Evolutionary conservation across 495 filamentous ascomycete genomes (phyloP).

Genomic region (Penicillium verhagenii): DNA sequence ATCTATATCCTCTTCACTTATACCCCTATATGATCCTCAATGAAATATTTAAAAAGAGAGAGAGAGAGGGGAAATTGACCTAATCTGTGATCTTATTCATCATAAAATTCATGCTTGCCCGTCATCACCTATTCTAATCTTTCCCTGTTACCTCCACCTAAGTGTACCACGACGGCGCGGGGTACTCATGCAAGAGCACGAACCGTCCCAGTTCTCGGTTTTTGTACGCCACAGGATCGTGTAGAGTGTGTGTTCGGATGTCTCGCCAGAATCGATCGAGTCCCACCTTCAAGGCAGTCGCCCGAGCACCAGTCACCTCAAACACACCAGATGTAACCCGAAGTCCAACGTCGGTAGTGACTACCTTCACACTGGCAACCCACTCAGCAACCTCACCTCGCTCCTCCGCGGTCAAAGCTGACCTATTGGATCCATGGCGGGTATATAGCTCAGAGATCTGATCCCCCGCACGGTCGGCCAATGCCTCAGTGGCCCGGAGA

Average conservation of each 20-base stretch:
- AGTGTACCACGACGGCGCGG: conserved; percentile 61
- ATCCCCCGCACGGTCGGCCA: conserved; percentile 52
- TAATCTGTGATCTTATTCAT: neutral
- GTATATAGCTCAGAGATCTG: conserved; percentile 43
- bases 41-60: no score
- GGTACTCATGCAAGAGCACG: conserved; percentile 49
- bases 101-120: neutral
- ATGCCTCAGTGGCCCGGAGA: conserved; percentile 53
- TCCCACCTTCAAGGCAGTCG: conserved; percentile 52
- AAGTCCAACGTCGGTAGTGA: conserved; percentile 56
- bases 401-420: conserved; percentile 39
- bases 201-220: conserved; percentile 56
- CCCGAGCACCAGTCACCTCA: conserved; percentile 56
- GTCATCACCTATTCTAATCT: no score
- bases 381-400: conserved; percentile 59
- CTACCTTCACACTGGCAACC: conserved; percentile 59
- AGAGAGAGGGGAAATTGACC: no score
- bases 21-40: no score
- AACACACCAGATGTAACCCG: conserved; percentile 56
- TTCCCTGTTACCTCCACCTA: conserved; percentile 18
- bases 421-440: conserved; percentile 30
- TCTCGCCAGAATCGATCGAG: conserved; percentile 63
- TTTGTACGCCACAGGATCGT: conserved; percentile 65
- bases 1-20: neutral
- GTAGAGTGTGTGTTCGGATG: conserved; percentile 57